These are phyloP conservation scores for Epichloe coenophiala DNA, from an alignment of 2,329 filamentous ascomycete species.

Conservation along the genomic window DNA sequence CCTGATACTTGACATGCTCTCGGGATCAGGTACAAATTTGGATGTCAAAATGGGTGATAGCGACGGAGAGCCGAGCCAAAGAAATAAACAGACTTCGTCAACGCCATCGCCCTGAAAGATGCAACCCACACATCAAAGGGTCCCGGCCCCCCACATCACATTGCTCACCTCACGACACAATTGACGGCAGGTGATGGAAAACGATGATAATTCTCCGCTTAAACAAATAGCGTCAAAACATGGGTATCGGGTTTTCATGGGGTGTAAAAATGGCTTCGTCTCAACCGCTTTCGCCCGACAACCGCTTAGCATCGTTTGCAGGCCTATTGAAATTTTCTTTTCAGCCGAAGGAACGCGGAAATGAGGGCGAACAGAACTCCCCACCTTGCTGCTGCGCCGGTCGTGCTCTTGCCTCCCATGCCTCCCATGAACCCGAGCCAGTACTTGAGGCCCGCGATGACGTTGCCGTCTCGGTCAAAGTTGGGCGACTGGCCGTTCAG, in stretches of 20 bases:
- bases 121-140: not conserved
- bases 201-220: no score
- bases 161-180: not conserved
- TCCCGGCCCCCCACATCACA: not conserved
- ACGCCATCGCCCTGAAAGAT: not conserved
- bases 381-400: slow-evolving; percentile 41
- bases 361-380: slow-evolving; percentile 26
- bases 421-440: slow-evolving; percentile 38
- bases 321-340: slow-evolving; percentile 19
- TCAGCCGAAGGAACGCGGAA: slow-evolving; percentile 19
- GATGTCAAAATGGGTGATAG: not conserved
- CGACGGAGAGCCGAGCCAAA: not conserved
- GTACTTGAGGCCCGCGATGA: slow-evolving; percentile 37
- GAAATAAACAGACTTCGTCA: not conserved
- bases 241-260: not conserved
- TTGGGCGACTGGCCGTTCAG: slow-evolving; percentile 35
- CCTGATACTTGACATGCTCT: not conserved
- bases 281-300: not conserved
- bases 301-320: slow-evolving; percentile 11
- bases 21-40: not conserved
- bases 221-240: not conserved
- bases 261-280: not conserved
- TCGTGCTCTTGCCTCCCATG: slow-evolving; percentile 35
- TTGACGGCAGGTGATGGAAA: no score
- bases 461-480: slow-evolving; percentile 48